Conservation (phyloP, 2,329 filamentous ascomycete species). For the Aspergillus nomiae region DNA sequence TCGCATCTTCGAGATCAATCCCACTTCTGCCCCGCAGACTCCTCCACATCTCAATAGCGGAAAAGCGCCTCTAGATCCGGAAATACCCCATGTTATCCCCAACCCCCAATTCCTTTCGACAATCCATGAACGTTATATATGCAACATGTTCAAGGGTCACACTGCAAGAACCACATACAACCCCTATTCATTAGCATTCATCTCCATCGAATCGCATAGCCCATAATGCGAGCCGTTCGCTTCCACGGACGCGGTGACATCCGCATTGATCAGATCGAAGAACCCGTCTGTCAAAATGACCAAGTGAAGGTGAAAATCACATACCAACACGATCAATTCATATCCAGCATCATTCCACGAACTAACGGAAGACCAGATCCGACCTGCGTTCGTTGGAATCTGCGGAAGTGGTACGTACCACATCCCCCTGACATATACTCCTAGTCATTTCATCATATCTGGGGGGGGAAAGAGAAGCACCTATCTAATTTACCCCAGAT, state of each 20-base stretch:
- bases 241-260: conserved; percentile 40
- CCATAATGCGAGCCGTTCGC: conserved; percentile 37
- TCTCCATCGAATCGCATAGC: background rate
- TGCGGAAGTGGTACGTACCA: conserved; percentile 32
- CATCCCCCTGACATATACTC: background rate
- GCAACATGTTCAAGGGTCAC: background rate
- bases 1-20: background rate
- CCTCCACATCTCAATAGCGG: background rate
- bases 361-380: conserved; percentile 19
- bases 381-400: conserved; percentile 39
- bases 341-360: background rate
- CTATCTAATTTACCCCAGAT: conserved; percentile 31
- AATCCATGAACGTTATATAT: background rate
- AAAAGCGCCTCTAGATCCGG: background rate
- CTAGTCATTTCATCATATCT: background rate
- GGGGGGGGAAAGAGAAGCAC: background rate
- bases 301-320: conserved; percentile 48
- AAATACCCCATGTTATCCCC: background rate
- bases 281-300: conserved; percentile 47
- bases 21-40: background rate
- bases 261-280: conserved; percentile 38
- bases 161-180: background rate
- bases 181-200: background rate
- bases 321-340: too few relatives aligned
- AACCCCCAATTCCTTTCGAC: background rate